phyloP scores from a whole-genome alignment of 2,329 filamentous ascomycete species.

The Ophiosphaerella herpotricha region DNA sequence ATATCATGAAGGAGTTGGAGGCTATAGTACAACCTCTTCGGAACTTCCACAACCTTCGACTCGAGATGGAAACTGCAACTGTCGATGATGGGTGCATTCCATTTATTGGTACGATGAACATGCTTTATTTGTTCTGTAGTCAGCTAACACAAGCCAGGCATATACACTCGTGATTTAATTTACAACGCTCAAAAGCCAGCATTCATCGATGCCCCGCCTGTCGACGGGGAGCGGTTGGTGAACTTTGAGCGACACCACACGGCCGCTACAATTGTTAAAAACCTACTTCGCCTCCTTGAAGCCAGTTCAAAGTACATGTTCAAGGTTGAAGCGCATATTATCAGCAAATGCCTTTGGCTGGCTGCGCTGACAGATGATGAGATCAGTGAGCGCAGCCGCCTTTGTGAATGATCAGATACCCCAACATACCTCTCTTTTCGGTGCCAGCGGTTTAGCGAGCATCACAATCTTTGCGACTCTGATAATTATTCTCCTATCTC shows the following conservation, averaged over 20 bases:
- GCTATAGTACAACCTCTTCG: slow-evolving; percentile 73
- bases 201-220: slow-evolving; percentile 69
- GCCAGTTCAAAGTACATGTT: slow-evolving; percentile 76
- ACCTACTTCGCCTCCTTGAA: slow-evolving; percentile 76
- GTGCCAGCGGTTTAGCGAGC: slow-evolving; percentile 17
- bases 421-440: slow-evolving; percentile 5
- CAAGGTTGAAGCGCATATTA: slow-evolving; percentile 74
- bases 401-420: slow-evolving; percentile 31
- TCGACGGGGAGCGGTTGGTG: slow-evolving; percentile 65
- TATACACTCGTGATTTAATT: slow-evolving; percentile 81
- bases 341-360: slow-evolving; percentile 85
- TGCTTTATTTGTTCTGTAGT: not conserved
- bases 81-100: slow-evolving; percentile 77
- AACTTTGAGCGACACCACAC: slow-evolving; percentile 84
- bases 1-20: slow-evolving; percentile 71
- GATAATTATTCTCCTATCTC: slow-evolving; percentile 15
- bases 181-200: slow-evolving; percentile 81
- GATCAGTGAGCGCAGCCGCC: slow-evolving; percentile 54
- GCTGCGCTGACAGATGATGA: slow-evolving; percentile 76
- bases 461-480: slow-evolving; percentile 4
- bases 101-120: slow-evolving; percentile 68
- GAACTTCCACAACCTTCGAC: slow-evolving; percentile 76
- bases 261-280: slow-evolving; percentile 78
- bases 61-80: slow-evolving; percentile 74
- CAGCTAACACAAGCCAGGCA: slow-evolving; percentile 46